Percentiles rank a stretch among this genome's conserved stretches.
phyloP scores from a whole-genome alignment of 106 monocot genomes.

The Triglochin maritima region DNA sequence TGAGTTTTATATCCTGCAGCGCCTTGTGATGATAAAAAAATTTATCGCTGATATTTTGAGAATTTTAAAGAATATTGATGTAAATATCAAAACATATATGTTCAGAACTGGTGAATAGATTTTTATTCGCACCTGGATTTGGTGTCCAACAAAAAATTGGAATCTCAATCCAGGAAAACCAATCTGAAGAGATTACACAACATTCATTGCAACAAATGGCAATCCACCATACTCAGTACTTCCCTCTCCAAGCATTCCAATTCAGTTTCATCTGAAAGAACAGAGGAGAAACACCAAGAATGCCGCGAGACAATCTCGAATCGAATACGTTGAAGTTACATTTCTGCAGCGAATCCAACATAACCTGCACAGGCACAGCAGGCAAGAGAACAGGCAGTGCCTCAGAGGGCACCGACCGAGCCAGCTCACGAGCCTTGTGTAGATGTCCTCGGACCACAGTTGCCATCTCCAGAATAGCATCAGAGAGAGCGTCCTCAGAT shows the following conservation, averaged over 20 bases:
- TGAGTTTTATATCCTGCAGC: too few relatives aligned
- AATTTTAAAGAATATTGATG: too few relatives aligned
- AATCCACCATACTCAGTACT: slow-evolving; percentile 28
- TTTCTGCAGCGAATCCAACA: slow-evolving; percentile 47
- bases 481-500: slow-evolving; percentile 35
- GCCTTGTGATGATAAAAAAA: too few relatives aligned
- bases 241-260: slow-evolving; percentile 69
- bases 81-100: too few relatives aligned
- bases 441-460: slow-evolving; percentile 50
- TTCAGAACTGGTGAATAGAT: too few relatives aligned
- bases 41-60: too few relatives aligned
- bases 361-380: slow-evolving; percentile 65
- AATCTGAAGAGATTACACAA: too few relatives aligned
- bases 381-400: slow-evolving; percentile 60
- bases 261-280: slow-evolving; percentile 90
- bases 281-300: slow-evolving; percentile 63
- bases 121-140: too few relatives aligned
- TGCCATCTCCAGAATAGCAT: slow-evolving; percentile 72
- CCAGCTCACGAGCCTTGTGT: slow-evolving; percentile 54
- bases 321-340: slow-evolving; percentile 81
- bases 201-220: too few relatives aligned
- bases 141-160: too few relatives aligned
- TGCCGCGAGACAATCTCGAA: slow-evolving; percentile 57
- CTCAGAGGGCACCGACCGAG: slow-evolving; percentile 37
- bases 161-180: too few relatives aligned